phyloP scores from a whole-genome alignment of 768 basidiomycete species.

The Russula sp. region DNA sequence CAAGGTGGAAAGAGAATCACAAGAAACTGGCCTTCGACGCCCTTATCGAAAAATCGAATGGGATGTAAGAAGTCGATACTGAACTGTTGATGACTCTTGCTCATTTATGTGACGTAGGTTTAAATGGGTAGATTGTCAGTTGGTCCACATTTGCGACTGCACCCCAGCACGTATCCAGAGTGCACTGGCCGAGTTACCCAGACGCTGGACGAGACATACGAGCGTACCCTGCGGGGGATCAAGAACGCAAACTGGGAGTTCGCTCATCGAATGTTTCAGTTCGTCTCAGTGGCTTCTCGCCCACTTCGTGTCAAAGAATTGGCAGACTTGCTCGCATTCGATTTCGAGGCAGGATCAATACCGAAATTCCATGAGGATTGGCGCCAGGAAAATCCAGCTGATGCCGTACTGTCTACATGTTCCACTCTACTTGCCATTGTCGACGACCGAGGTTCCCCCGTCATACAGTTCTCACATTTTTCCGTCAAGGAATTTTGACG shows the following conservation, averaged over 20 bases:
- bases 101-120: background rate
- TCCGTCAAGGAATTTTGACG: background rate
- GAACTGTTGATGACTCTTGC: background rate
- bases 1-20: background rate
- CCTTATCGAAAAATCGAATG: background rate
- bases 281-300: background rate
- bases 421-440: background rate
- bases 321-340: background rate
- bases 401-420: background rate
- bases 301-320: background rate
- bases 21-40: background rate
- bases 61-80: background rate
- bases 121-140: background rate
- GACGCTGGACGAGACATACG: background rate
- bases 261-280: background rate
- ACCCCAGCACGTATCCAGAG: background rate
- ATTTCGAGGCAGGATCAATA: background rate
- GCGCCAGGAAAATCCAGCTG: background rate
- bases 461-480: background rate
- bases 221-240: background rate
- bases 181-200: background rate
- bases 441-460: background rate
- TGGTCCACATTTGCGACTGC: background rate
- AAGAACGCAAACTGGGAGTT: background rate
- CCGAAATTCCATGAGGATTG: background rate